Evolutionary conservation across 768 basidiomycete genomes (phyloP), one percentile per base, ranked within the genome.

Genomic region (Filobasidium wieringae): DNA sequence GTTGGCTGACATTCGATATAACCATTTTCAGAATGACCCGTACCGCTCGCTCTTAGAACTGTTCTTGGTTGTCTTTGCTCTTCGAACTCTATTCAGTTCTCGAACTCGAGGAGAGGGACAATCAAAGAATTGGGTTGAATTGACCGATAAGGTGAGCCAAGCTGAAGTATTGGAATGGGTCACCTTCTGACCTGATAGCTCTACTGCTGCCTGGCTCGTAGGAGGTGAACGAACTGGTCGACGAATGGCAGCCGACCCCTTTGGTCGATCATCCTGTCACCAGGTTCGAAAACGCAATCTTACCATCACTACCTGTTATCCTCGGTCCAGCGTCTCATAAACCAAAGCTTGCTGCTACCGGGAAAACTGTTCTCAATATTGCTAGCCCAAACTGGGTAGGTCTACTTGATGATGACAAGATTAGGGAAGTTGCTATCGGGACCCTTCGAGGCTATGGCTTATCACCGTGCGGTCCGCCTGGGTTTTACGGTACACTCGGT

Each of bases 401-500:
- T 29, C 80, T 96, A 7, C 81, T 88, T 24, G 87, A 86, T 17
- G 89, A 89, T 64, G 90, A 95, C 63, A 76, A 79, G 49, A 83
- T 97, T 74, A 92, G 90, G 69, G 81, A 88, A 53, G 80, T 81
- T 15, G 88, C 91, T 4, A 79, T 93, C 2, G 87, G 88, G 51
- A 87, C 84, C 0, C 76, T 97, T 19, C 78, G 84, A 49, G 85
- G 86, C 70, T 96, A 95, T 63, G 95, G 93, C 26, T 79, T 96
- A 1, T 93, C 92, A 7, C 87, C 86, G 62, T 99, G 95, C 68
- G 93, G 93, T 1, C 95, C 95, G 36, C 85, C 91, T 29, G 90
- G 91, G 11, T 99, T 99, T 77, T 97, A 97, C 72, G 93, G 93
- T 14, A 93, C 88, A 1, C 78, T 95, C 43, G 92, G 91, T 92